Percentiles rank a stretch among this genome's conserved stretches.
These are phyloP conservation scores for Acephala macrosclerotiorum DNA, from an alignment of 2,329 filamentous ascomycete genomes.

Conservation along the genomic window DNA sequence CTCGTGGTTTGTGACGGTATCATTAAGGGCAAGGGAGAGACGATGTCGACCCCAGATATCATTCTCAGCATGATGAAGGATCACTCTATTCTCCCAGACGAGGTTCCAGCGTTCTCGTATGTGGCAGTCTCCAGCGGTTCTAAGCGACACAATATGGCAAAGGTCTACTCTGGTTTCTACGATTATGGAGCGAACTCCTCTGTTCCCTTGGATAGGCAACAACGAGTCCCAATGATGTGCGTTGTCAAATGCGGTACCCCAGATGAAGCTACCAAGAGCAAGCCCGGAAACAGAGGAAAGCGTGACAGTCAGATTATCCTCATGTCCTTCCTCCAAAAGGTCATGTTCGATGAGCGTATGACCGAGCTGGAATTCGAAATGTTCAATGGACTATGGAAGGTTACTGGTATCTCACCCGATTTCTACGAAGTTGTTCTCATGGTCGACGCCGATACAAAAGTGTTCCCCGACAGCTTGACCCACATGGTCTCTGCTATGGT, in stretches of 20 bases:
- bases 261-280: conserved; percentile 79
- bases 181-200: conserved; percentile 86
- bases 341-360: conserved; percentile 99
- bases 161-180: conserved; percentile 97
- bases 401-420: conserved; percentile 97
- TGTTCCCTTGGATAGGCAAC: conserved; percentile 86
- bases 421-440: conserved; percentile 98
- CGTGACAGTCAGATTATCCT: conserved; percentile 98
- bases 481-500: conserved; percentile 99
- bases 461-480: conserved; percentile 96
- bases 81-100: conserved; percentile 77
- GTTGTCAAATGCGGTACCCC: conserved; percentile 96
- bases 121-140: conserved; percentile 95
- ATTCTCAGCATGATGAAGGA: conserved; percentile 95
- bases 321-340: conserved; percentile 99
- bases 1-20: conserved; percentile 96
- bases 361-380: conserved; percentile 99
- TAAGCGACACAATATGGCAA: conserved; percentile 99
- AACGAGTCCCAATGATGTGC: conserved; percentile 97
- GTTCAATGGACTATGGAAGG: conserved; percentile 99
- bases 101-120: conserved; percentile 92
- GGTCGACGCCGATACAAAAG: conserved; percentile 99
- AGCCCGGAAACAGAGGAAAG: conserved; percentile 97
- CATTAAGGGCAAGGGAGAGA: conserved; percentile 94
- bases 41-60: conserved; percentile 86